Base-by-base conservation (phyloP, 192 early-diverging fungal genomes). In the Backusella luteola region DNA sequence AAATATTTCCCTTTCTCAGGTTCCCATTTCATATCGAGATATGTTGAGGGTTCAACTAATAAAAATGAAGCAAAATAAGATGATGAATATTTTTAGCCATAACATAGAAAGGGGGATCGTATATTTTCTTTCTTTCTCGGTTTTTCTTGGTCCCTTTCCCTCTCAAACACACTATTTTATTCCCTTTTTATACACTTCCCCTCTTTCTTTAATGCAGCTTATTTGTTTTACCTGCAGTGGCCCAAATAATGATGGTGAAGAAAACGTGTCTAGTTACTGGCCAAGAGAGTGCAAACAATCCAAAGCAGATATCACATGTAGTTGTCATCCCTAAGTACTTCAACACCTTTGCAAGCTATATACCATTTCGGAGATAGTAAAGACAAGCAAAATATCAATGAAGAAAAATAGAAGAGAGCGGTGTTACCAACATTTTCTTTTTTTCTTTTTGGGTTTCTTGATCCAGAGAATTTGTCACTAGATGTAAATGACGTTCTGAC, bases 281-380 rank as follows among this genome's bases (percentile, higher is more conserved):
- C 95, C 95, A 96, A 6, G 90, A 87, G 8, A 93, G 19, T 35
- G 90, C 89, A 76, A 96, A 96, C 17, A 92, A 39, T 42, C 87
- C 94, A 85, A 96, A 96, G 29, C 89, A 73, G n/a, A 89, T 73
- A 79, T 95, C 91, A 78, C 92, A 94, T 11, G 90, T 59, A 2
- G 84, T 82, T 32, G 84, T 80, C 70, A 86, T 84, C 19, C 85
- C 84, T 34, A 90, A 70, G 76, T 96, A 96, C 77, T 92, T 94
- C 72, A 94, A 81, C 69, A 93, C 87, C 82, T 96, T 96, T 77
- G 95, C 93, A 14, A 90, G 56, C 89, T 90, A 49, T n/a, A 23
- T 6, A 19, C 26, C 53, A 67, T 29, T 69, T 53, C n/a, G 21
- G 26, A 67, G 76, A 75, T 32, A n/a, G 19, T 32, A 49, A 17